Conservation (phyloP, 306 rosid genomes). For the Carpinus fangiana region DNA sequence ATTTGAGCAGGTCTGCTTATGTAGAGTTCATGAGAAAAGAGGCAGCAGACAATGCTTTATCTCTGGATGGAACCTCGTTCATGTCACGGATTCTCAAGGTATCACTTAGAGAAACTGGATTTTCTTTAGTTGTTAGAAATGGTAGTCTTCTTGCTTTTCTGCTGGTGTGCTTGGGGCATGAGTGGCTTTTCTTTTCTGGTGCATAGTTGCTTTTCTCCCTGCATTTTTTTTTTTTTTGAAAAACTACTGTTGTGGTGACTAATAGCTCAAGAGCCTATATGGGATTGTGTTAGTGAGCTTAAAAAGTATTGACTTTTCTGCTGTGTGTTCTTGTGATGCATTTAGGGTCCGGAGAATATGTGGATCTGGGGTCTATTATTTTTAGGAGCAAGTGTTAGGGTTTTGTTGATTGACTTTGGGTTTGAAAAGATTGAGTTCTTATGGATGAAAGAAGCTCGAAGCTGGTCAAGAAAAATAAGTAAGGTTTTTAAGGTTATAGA, state of each 20-base stretch:
- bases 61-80: conserved; percentile 90
- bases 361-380: not conserved
- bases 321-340: not conserved
- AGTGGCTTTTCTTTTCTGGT: not conserved
- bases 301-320: too few species aligned
- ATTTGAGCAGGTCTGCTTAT: conserved; percentile 78
- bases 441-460: not conserved
- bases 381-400: too few species aligned
- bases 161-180: not conserved
- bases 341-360: not conserved
- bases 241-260: not conserved
- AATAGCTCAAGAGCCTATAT: not conserved
- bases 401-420: too few species aligned
- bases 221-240: not conserved
- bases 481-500: not conserved
- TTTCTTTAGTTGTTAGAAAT: not conserved
- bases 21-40: conserved; percentile 94
- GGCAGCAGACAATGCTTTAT: conserved; percentile 82
- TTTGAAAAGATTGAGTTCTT: too few species aligned
- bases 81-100: conserved; percentile 98
- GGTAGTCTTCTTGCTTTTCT: not conserved
- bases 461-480: not conserved
- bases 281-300: too few species aligned
- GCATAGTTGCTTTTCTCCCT: not conserved
- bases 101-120: conserved; percentile 14